phyloP scores from a whole-genome alignment of 192 early-diverging fungal species.

The Obelidium mucronatum region DNA sequence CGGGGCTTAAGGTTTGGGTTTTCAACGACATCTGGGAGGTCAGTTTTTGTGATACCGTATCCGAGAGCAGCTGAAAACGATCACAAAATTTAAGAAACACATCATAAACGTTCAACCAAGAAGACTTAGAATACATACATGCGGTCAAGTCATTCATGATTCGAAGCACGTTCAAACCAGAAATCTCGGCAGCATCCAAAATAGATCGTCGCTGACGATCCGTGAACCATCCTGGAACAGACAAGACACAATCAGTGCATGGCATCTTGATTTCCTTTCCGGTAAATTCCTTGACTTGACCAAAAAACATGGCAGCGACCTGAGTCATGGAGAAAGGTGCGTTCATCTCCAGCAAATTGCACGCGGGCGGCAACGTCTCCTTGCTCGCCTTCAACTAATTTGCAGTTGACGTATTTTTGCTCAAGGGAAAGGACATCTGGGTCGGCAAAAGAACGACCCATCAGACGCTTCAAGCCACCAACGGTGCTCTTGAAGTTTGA shows the following conservation, averaged over 20 bases:
- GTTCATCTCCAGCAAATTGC: conserved; percentile 78
- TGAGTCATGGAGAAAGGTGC: conserved; percentile 87
- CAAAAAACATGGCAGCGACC: conserved; percentile 92
- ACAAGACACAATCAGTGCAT: conserved; percentile 93
- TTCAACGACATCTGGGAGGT: conserved; percentile 81
- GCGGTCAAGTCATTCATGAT: conserved; percentile 95
- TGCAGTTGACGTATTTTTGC: conserved; percentile 82
- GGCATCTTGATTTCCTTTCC: conserved; percentile 80
- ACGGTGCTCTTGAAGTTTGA: conserved; percentile 98
- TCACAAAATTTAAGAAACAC: conserved; percentile 3
- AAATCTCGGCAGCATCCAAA: conserved; percentile 85
- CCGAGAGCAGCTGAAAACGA: conserved; percentile 76
- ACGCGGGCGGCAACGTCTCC: conserved; percentile 79
- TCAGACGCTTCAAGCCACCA: conserved; percentile 86
- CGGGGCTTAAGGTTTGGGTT: conserved; percentile 78
- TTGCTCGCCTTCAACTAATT: conserved; percentile 81
- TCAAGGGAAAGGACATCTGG: conserved; percentile 85
- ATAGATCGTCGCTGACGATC: conserved; percentile 91
- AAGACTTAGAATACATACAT: conserved; percentile 37
- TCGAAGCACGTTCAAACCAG: conserved; percentile 88
- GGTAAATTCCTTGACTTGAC: conserved; percentile 91
- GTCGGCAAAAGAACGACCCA: conserved; percentile 85
- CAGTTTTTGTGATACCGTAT: conserved; percentile 98
- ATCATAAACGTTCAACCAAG: not conserved
- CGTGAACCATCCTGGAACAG: conserved; percentile 94